Evolutionary conservation across 129 eudicot genomes (phyloP), one percentile per base, ranked within the genome.

Genomic region (Pulicaria dysenterica): DNA sequence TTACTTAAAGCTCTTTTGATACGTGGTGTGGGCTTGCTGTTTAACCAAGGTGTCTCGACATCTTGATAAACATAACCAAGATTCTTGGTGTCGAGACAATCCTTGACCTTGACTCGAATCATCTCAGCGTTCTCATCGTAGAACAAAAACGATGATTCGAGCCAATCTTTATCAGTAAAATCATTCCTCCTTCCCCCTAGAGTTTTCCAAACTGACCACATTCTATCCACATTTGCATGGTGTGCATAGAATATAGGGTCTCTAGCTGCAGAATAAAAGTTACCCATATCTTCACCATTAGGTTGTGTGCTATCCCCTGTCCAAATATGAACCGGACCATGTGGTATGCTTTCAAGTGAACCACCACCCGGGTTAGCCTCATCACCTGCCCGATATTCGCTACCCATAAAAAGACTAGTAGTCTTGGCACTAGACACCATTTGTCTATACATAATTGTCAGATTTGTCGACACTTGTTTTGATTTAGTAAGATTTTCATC

Each of bases 151-250:
- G 79, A 51, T 0, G 88, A 59, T 49, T 86, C 79, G 4, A 86
- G 81, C 83, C 75, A 86, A 15, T 83, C 88, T 19, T 70, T 79
- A 57, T 80, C 85, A 0, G 85, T 70, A 61, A 80, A 73, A 40
- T 77, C 84, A 6, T 50, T 62, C 41, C 80, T 54, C 47, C 64
- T 67, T 61, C 82, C 83, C 4, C 77, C 83, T 51, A 79, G 49
- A 17, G 82, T 83, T 55, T 75, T 80, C 91, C 91, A 86, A 3
- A 86, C 42, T 0, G 88, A 69, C 91, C 88, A 83, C 88, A 86
- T 73, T 58, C 91, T 73, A 50, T 86, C 91, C 3, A 83, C 61
- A 62, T 86, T 86, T 10, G 83, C 55, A 46, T 86, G 91, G 71
- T 86, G 91, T 16, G 82, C 80, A 59, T 77, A 86, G 69, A 86